Evolutionary conservation across 352 stramenopile genomes (phyloP).

Genomic region (Elongisporangium prolatum): DNA sequence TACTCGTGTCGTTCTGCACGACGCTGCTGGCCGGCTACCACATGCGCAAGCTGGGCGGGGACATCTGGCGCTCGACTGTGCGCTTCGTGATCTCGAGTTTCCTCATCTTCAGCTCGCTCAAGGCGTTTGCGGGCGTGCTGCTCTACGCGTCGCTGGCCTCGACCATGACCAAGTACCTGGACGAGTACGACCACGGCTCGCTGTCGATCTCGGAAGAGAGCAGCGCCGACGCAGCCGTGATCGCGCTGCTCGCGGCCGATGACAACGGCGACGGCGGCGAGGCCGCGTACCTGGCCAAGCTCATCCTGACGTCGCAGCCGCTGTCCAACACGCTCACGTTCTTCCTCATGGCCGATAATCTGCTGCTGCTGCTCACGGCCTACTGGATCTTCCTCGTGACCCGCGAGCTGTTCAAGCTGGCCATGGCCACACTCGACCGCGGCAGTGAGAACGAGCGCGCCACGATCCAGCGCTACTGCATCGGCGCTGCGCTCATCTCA

Average conservation of each 20-base stretch:
- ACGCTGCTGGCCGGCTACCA: constrained; percentile 54
- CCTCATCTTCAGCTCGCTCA: constrained; percentile 44
- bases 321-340: constrained; percentile 36
- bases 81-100: constrained; percentile 67
- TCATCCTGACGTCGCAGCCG: constrained; percentile 38
- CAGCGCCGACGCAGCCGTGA: constrained; percentile 14
- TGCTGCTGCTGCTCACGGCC: constrained; percentile 58
- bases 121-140: constrained; percentile 38
- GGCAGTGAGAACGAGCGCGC: constrained; percentile 38
- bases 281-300: constrained; percentile 55
- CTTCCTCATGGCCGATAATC: constrained; percentile 48
- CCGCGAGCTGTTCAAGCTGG: constrained; percentile 53
- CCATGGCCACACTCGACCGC: constrained; percentile 51
- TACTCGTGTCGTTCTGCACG: constrained; percentile 53
- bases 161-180: constrained; percentile 17
- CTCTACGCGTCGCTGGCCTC: constrained; percentile 60
- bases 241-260: constrained; percentile 31
- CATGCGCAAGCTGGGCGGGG: constrained; percentile 56
- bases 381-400: constrained; percentile 68
- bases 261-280: constrained; percentile 44
- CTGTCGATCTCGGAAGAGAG: constrained; percentile 8
- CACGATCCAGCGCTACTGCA: constrained; percentile 45
- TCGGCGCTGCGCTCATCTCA: constrained; percentile 24
- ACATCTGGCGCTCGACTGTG: constrained; percentile 66
- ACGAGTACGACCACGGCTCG: constrained; percentile 14